Evolutionary conservation across 225 moss, liverwort and hornwort genomes (phyloP), one percentile per base, ranked within the genome.

Genomic region (Neckera pumila): DNA sequence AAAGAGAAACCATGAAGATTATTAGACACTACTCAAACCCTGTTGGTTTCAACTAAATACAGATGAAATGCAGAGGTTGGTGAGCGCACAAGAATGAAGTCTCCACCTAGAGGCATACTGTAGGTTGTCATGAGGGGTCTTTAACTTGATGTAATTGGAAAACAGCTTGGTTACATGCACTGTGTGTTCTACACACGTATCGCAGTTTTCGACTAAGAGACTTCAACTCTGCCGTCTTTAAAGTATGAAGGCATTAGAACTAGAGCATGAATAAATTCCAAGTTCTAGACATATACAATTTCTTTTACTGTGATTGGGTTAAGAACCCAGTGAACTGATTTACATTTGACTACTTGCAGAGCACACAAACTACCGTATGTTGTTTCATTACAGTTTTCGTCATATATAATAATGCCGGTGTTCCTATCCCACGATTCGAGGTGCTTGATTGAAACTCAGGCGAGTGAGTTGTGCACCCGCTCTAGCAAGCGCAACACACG

Each of bases 401-500:
- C 83, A 83, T 79, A 78, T 53, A 36, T 22, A 57, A 57, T 57
- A 57, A 70, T 85, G 89, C 80, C 85, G 85, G 56, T 59, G 83
- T 54, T 90, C 73, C 77, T 80, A 43, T 78, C 83, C 63, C 86
- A 65, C 15, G 49, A 13, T n/a, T 49, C 49, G 53, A 79, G 20
- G 60, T 67, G 49, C 78, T 86, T 62, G 82, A 80, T 86, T 62
- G 82, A 80, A 75, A 76, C 70, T 92, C 82, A 94, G 45, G 94
- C 92, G 67, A 94, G 93, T 40, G 94, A 93, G 80, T 97, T 95
- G 90, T 98, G 97, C 69, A 97, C 94, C 84, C 95, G 95, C 91
- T 98, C 98, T 79, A 98, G 95, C 86, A 98, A 91, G 72, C 93
- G 93, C 79, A 98, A 81, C 62, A 98, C 95, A 85, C 93, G 95